Base-by-base conservation (phyloP, 2,329 filamentous ascomycete species). In the Xylaria digitata region DNA sequence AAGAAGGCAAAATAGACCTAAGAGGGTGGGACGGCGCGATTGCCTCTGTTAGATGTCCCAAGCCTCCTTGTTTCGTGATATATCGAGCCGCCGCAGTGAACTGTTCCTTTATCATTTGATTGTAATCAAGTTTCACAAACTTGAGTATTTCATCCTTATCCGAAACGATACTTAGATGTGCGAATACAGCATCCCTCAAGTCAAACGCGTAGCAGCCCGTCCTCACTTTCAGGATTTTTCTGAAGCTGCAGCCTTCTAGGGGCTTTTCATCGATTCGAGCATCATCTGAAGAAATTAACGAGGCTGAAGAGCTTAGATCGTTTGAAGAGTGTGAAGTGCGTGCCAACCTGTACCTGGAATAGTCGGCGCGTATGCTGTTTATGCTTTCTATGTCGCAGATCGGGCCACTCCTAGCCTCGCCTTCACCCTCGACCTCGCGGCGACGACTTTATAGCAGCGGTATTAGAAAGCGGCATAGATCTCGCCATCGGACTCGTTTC, bases 121-220 rank as follows among this genome's bases (percentile, higher is more conserved):
- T 56, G 7, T 56, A 68, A 17, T 68, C 66, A 26, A 68, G 52
- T n/a, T 56, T 46, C 7, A 68, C 53, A 5, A 52, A 62, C 6
- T 59, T 46, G 2, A 21, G 17, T 9, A 46, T 54, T 9, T n/a
- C 42, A 0, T 17, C 26, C 19, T 45, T 54, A 34, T 68, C 66
- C 9, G 59, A 43, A 30, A 60, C 48, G n/a, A 68, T 45, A 2
- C 63, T 63, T 56, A 68, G 46, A 32, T 63, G 61, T 6, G 66
- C 66, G 23, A 63, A 68, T 43, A 68, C 48, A 3, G 62, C 23
- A n/a, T 66, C 66, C n/a, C 66, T 55, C 0, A 53, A 43, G 23
- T 68, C 63, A 1, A 63, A 63, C 4, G 48, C 57, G 6, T 52
- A 56, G 11, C 57, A 57, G 13, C 26, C 43, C 21, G 26, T 45